A percentile compares a stretch with the other conserved stretches of the same genome.
phyloP scores from a whole-genome alignment of 1,139 yeast genomes.

The Blastobotrys illinoisensis region DNA sequence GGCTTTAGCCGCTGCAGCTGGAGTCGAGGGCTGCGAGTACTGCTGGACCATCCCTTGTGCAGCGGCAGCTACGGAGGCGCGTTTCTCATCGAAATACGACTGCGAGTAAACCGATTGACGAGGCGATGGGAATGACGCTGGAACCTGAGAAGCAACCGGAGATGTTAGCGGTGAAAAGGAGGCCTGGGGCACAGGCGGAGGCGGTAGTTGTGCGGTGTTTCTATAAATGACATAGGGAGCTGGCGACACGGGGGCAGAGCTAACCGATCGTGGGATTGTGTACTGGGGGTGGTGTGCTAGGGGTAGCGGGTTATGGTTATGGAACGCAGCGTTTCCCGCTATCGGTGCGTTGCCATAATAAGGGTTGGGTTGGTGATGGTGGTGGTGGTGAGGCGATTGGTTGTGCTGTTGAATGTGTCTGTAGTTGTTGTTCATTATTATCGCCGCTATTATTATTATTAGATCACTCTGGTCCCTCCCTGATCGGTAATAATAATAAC shows the following conservation, averaged over 20 bases:
- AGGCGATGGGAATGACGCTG: neutral
- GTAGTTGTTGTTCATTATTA: constrained; percentile 7
- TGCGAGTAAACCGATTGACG: constrained; percentile 2
- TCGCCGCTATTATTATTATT: neutral
- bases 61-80: neutral
- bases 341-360: neutral
- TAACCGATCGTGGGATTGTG: neutral
- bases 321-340: neutral
- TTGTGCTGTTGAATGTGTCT: constrained; percentile 7
- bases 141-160: neutral
- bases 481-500: constrained; percentile 1
- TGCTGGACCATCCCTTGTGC: neutral
- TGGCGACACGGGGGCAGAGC: neutral
- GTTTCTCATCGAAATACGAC: neutral
- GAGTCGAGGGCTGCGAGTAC: neutral
- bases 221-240: constrained; percentile 4
- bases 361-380: constrained; percentile 2
- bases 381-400: constrained; percentile 10
- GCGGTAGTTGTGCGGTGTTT: neutral
- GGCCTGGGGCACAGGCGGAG: neutral
- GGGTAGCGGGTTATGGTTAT: neutral
- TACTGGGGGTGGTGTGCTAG: neutral
- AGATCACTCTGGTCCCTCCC: neutral
- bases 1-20: constrained; percentile 3
- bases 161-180: constrained; percentile 7